Evolutionary conservation across 1,284 basidiomycete species (phyloP), one percentile per base, ranked within the genome.

Genomic region (Takashimella tepidaria): DNA sequence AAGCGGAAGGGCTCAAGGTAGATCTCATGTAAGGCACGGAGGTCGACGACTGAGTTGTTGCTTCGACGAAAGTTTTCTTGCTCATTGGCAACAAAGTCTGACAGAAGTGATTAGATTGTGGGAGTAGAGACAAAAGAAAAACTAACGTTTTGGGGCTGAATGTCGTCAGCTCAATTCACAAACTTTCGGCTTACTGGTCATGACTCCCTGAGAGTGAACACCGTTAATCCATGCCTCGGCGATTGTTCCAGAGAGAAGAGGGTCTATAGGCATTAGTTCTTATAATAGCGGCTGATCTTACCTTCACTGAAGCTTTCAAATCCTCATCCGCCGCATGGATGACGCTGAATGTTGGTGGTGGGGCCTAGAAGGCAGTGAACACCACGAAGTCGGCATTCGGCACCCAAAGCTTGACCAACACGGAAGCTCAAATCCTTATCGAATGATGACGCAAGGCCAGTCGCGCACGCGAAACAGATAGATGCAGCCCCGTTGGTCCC

Each of bases 1-100:
- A 90, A 77, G 82, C 88, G 87, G 77, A 91, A 91, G 0, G 86
- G 85, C 78, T 85, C 82, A 41, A 90, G 78, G 72, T 91, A 91
- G 47, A 92, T 81, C 70, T 92, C 89, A 24, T 87, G 81, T 43
- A 92, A 78, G 0, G 88, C 85, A 25, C 88, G 82, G 55, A 81
- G 79, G 62, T 79, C 78, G 47, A 84, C 73, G 42, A 79, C 78
- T 46, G 77, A 77, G 78, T 65, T 51, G 54, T 49, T 50, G 27
- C 59, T 62, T 45, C 55, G 51, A 21, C 64, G 58, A 23, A 56
- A 77, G 49, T 66, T 79, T 78, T 83, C 75, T 75, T 80, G 60
- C 77, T 80, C 48, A 77, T 81, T 68, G 79, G 79, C 54, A 25
- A 68, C 49, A 26, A 55, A 62, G 51, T 79, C 79, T 50, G 5